Conservation (phyloP, 2,329 filamentous ascomycete genomes). For the Talaromyces sp. region DNA sequence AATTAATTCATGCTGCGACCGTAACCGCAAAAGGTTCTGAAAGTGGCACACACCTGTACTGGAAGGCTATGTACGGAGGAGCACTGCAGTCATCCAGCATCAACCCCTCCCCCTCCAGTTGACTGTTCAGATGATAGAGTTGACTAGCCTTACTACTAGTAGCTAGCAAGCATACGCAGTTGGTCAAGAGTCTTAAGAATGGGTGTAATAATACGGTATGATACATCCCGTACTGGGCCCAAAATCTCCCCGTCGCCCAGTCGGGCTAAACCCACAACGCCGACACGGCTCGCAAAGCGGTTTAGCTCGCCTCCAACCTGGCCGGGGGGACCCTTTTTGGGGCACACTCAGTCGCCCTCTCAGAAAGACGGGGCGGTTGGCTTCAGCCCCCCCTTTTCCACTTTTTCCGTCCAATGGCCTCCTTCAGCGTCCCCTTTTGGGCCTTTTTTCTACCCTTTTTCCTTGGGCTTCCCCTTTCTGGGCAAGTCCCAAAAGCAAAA, state of each 20-base stretch:
- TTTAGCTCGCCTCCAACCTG: not conserved
- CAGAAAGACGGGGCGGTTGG: not conserved
- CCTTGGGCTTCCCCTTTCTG: slow-evolving; percentile 13
- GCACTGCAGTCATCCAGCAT: not conserved
- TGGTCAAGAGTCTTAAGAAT: too few species aligned
- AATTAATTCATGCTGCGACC: not conserved
- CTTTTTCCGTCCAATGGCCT: not conserved
- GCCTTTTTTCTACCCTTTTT: slow-evolving; percentile 6
- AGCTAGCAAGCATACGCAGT: too few species aligned
- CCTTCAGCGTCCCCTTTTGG: not conserved
- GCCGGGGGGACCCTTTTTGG: slow-evolving; percentile 11
- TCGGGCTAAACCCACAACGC: not conserved
- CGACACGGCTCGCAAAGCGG: slow-evolving; percentile 9
- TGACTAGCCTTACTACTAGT: too few species aligned
- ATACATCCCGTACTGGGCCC: not conserved
- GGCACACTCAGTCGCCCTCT: not conserved
- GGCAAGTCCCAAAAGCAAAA: slow-evolving; percentile 22
- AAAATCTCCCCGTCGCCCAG: slow-evolving; percentile 11
- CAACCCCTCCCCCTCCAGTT: not conserved
- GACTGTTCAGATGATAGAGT: not conserved
- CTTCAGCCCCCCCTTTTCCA: not conserved
- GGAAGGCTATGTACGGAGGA: not conserved
- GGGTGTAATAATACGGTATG: not conserved
- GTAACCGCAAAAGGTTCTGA: not conserved
- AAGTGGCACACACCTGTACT: not conserved